These are phyloP conservation scores for Solanum hybrid DNA, from an alignment of 305 asterid species.

Conservation along the genomic window DNA sequence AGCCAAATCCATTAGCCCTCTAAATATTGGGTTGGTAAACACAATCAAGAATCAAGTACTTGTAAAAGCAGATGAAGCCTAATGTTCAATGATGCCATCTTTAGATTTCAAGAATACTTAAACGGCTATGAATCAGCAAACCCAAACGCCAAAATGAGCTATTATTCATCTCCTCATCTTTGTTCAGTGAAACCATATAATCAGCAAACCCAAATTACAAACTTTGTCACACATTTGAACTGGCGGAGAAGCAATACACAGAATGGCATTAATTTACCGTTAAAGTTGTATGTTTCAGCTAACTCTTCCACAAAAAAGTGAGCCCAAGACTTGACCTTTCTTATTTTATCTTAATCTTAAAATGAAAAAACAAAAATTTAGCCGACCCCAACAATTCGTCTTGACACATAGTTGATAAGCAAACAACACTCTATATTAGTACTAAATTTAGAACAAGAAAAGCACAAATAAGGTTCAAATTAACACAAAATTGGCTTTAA, in stretches of 20 bases:
- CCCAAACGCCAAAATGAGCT: background rate
- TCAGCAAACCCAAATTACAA: background rate
- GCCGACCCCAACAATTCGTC: background rate
- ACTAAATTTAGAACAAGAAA: background rate
- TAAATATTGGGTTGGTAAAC: background rate
- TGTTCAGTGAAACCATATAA: background rate
- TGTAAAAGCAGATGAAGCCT: background rate
- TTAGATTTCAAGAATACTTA: background rate
- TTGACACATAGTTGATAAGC: background rate
- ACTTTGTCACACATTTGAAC: background rate
- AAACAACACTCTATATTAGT: background rate
- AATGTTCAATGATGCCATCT: background rate
- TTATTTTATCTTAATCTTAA: background rate
- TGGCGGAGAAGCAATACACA: background rate
- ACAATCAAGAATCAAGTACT: background rate
- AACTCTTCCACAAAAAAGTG: background rate
- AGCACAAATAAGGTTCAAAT: background rate
- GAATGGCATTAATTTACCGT: background rate
- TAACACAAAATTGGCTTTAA: background rate
- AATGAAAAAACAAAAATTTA: background rate
- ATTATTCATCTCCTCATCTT: background rate
- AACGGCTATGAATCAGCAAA: background rate
- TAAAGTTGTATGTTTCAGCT: background rate
- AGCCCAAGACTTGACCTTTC: background rate
- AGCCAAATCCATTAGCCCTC: background rate